These are phyloP conservation scores for Colletotrichum cordylinicola DNA, from an alignment of 2,329 filamentous ascomycete genomes.

Conservation along the genomic window DNA sequence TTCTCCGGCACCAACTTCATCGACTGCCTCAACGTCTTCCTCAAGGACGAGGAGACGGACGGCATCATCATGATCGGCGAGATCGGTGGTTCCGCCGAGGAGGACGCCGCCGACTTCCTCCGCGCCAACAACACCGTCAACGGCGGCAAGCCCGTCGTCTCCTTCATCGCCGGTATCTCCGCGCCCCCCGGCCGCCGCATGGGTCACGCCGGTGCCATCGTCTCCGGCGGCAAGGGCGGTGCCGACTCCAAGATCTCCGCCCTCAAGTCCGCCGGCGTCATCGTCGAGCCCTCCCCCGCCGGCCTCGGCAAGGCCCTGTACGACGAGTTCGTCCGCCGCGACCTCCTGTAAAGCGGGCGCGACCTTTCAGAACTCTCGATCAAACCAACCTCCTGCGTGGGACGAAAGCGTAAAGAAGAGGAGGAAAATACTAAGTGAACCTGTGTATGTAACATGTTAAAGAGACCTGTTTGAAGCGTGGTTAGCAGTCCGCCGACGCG, in stretches of 20 bases:
- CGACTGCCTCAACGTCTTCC: constrained; percentile 97
- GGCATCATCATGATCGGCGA: constrained; percentile 99
- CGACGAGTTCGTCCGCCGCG: constrained; percentile 93
- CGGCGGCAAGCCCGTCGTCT: constrained; percentile 89
- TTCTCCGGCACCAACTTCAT: constrained; percentile 99
- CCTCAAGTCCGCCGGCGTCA: constrained; percentile 89
- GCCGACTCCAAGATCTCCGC: constrained; percentile 98
- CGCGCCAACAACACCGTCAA: constrained; percentile 88
- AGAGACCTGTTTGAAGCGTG: constrained; percentile 18
- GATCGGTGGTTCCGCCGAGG: constrained; percentile 96
- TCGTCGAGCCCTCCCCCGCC: constrained; percentile 95
- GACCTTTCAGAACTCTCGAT: background rate
- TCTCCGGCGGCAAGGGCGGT: constrained; percentile 95
- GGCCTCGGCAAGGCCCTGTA: constrained; percentile 91
- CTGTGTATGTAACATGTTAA: constrained; percentile 24
- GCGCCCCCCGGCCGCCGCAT: constrained; percentile 95
- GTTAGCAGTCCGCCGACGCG: background rate
- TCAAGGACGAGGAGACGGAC: constrained; percentile 94
- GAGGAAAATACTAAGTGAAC: background rate
- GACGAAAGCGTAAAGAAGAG: background rate
- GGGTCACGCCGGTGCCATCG: constrained; percentile 98
- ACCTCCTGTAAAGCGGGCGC: constrained; percentile 75
- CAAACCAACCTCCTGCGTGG: background rate
- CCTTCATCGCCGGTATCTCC: constrained; percentile 98
- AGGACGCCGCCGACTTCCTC: constrained; percentile 97